Evolutionary conservation across 257 asterid species (phyloP), one percentile per base, ranked within the genome.

Genomic region (Solanum arcanum): DNA sequence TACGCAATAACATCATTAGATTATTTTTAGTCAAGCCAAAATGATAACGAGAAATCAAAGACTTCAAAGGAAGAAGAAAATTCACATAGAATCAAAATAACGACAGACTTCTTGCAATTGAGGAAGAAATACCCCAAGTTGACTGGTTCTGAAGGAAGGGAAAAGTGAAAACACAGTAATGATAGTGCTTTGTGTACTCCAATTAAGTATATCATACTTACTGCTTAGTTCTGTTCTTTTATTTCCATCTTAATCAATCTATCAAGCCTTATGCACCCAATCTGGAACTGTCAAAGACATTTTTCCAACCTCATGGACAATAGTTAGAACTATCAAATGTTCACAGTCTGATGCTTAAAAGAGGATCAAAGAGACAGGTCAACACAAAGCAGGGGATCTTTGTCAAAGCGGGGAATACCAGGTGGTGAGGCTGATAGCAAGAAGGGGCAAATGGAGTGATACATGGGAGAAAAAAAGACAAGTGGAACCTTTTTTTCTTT

Each of bases 1-100:
- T 95, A 88, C 41, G 78, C 87, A 70, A 62, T 44, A 88, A 46
- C 64, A 46, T 25, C 60, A 77, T 4, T 47, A 16, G 83, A 44
- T 42, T 7, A 0, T 15, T 77, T 42, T 77, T 4, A 44, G 37
- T 77, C 39, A 4, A 44, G 39, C 25, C 62, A 77, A 77, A 42
- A 77, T n/a, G 60, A 25, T 42, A 77, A 5, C 39, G 13, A 77
- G n/a, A 77, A 77, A 42, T 77, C 83, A 42, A 20, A 73, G 62
- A 44, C 29, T 7, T 77, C 62, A 42, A 77, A 42, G 62, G 27
- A 25, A 42, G 60, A 76, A 69, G 13, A 15, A 69, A 69, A 39
- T 14, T 42, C 62, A 42, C 37, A n/a, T 6, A 42, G 7, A 74
- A 76, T 37, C 31, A 6, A 12, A 76, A 41, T 23, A 25, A 8